Conservation (phyloP, 2,329 filamentous ascomycete species). For the Nothomitra cinnamomea region DNA sequence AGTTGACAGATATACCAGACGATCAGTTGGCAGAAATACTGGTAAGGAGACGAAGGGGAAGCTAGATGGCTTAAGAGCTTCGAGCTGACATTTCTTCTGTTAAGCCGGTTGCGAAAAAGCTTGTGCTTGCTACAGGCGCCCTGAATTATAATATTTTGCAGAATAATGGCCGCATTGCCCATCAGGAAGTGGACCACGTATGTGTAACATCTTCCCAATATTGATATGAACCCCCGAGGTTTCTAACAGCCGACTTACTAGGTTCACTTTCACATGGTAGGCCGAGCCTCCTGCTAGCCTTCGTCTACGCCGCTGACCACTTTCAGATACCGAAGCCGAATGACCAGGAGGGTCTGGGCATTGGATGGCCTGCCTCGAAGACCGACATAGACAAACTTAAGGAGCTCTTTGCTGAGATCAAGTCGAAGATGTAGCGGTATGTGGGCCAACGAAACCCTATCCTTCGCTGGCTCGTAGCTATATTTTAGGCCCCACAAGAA, state of each 20-base stretch:
- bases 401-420: slow-evolving; percentile 64
- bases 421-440: slow-evolving; percentile 59
- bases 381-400: slow-evolving; percentile 72
- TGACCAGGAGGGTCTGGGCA: slow-evolving; percentile 56
- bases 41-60: slow-evolving; percentile 28
- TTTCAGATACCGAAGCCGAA: slow-evolving; percentile 84
- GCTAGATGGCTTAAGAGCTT: slow-evolving; percentile 3
- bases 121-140: slow-evolving; percentile 59
- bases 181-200: slow-evolving; percentile 87
- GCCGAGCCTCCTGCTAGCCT: slow-evolving; percentile 11
- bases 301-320: slow-evolving; percentile 5
- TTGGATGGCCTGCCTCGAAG: slow-evolving; percentile 61
- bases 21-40: slow-evolving; percentile 70
- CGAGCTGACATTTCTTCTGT: background rate
- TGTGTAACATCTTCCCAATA: slow-evolving; percentile 19
- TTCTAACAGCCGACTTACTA: slow-evolving; percentile 18
- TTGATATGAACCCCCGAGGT: background rate
- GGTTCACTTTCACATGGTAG: slow-evolving; percentile 89
- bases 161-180: slow-evolving; percentile 84
- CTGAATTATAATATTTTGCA: slow-evolving; percentile 85
- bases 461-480: too few species aligned
- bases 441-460: background rate
- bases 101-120: slow-evolving; percentile 68
- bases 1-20: slow-evolving; percentile 84
- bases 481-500: background rate